Conservation (phyloP, 2,329 filamentous ascomycete species). For the Penicillium sp. region DNA sequence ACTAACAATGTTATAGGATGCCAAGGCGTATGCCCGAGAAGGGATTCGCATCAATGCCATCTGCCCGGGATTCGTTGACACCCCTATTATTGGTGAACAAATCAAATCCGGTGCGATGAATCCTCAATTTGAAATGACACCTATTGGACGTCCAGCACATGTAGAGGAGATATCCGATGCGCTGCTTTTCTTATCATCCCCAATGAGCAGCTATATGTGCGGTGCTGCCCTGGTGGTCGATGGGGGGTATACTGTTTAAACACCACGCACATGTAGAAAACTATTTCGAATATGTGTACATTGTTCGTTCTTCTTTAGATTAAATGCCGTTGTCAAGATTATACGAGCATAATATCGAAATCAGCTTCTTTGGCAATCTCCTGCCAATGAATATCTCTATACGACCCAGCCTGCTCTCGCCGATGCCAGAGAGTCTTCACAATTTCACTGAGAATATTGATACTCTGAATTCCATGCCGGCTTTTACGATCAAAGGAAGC, state of each 20-base stretch:
- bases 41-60: constrained; percentile 62
- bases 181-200: constrained; percentile 46
- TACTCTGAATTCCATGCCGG: constrained; percentile 37
- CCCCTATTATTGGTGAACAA: constrained; percentile 20
- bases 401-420: constrained; percentile 12
- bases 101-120: constrained; percentile 18
- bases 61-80: constrained; percentile 49
- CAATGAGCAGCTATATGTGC: constrained; percentile 47
- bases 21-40: constrained; percentile 50
- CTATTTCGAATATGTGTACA: no score
- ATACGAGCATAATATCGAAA: constrained; percentile 36
- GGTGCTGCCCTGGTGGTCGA: constrained; percentile 33
- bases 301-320: no score
- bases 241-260: constrained; percentile 26
- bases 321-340: background rate
- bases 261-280: background rate
- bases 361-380: constrained; percentile 34
- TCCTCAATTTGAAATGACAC: constrained; percentile 46
- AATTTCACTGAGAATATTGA: constrained; percentile 33
- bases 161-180: constrained; percentile 57
- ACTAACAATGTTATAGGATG: constrained; percentile 26
- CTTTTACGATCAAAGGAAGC: constrained; percentile 33
- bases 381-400: constrained; percentile 31
- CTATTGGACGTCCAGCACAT: constrained; percentile 49
- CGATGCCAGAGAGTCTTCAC: constrained; percentile 33